Conservation (phyloP, 768 basidiomycete genomes). For the Suillus sp. region DNA sequence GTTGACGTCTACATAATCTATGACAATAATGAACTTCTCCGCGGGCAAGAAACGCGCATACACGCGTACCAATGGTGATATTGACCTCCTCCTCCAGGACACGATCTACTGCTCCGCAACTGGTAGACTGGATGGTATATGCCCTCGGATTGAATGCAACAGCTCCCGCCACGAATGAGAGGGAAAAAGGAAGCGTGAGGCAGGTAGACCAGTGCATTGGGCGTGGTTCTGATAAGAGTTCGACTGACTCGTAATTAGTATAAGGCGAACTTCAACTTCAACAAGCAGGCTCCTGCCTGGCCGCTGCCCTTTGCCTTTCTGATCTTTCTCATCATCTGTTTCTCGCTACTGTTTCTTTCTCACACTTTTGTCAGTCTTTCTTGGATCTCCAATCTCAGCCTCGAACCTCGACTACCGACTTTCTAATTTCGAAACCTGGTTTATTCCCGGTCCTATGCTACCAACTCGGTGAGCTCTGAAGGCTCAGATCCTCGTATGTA, state of each 20-base stretch:
- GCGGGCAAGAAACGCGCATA: background rate
- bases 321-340: too few species aligned
- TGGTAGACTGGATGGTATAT: conserved; percentile 31
- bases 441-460: too few species aligned
- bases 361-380: too few species aligned
- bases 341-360: too few species aligned
- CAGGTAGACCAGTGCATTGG: background rate
- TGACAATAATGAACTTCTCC: background rate
- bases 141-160: conserved; percentile 40
- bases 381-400: too few species aligned
- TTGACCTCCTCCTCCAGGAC: conserved; percentile 34
- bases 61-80: conserved; percentile 49
- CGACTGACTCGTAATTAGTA: too few species aligned
- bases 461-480: too few species aligned
- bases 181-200: background rate
- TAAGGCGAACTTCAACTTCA: background rate
- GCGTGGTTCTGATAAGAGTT: background rate
- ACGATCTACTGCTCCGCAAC: conserved; percentile 44
- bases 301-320: too few species aligned
- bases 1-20: conserved; percentile 47
- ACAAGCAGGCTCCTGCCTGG: too few species aligned
- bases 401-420: too few species aligned
- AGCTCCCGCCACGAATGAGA: background rate
- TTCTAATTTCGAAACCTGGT: too few species aligned
- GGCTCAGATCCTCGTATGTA: background rate